phyloP scores from a whole-genome alignment of 2,329 filamentous ascomycete genomes.

The Talaromyces funiculosus region DNA sequence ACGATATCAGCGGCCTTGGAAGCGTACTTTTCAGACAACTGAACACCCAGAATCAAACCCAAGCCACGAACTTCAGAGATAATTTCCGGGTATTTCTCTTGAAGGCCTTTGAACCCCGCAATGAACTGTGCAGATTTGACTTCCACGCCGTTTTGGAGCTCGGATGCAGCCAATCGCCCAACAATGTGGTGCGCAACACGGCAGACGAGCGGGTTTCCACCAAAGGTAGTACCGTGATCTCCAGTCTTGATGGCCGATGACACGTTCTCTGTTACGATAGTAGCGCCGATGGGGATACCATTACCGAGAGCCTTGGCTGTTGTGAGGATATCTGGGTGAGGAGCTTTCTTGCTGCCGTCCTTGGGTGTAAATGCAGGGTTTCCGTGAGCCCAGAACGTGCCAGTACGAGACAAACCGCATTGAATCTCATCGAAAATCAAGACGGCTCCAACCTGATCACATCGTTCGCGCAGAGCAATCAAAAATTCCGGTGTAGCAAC shows the following conservation, averaged over 20 bases:
- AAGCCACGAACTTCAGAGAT: conserved; percentile 74
- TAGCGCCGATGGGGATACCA: conserved; percentile 89
- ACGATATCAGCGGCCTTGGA: conserved; percentile 54
- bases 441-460: conserved; percentile 79
- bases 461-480: conserved; percentile 72
- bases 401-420: conserved; percentile 83
- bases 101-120: conserved; percentile 52
- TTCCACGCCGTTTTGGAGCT: conserved; percentile 64
- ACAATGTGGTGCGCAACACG: conserved; percentile 84
- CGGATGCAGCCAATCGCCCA: conserved; percentile 63
- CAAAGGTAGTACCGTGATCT: conserved; percentile 92
- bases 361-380: conserved; percentile 52
- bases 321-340: conserved; percentile 89
- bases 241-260: conserved; percentile 65
- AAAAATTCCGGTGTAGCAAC: conserved; percentile 80
- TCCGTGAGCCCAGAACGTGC: conserved; percentile 82
- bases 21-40: conserved; percentile 66
- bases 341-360: conserved; percentile 48
- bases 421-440: conserved; percentile 97
- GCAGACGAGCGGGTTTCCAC: conserved; percentile 82
- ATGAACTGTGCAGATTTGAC: conserved; percentile 60
- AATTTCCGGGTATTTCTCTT: conserved; percentile 60
- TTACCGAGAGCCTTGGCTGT: conserved; percentile 96
- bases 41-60: conserved; percentile 80
- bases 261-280: conserved; percentile 60